Conservation (phyloP, 331 rosid genomes). For the Telfairia occidentalis region DNA sequence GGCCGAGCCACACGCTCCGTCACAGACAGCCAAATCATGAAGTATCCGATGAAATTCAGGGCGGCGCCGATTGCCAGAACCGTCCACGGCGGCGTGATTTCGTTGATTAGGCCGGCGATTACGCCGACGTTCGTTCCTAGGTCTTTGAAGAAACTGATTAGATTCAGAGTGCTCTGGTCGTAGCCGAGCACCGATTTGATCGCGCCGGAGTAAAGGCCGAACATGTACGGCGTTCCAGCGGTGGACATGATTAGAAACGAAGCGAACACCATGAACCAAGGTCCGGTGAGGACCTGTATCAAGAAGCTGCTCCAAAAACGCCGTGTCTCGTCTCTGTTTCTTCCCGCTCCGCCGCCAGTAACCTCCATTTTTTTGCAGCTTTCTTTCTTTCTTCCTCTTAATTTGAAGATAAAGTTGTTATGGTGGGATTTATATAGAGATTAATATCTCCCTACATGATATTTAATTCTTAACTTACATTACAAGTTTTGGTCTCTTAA, state of each 20-base stretch:
- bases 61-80: conserved; percentile 46
- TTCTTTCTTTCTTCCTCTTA: too few relatives aligned
- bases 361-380: neutral
- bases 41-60: conserved; percentile 56
- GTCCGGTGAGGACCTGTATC: conserved; percentile 36
- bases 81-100: conserved; percentile 61
- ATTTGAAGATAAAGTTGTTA: too few relatives aligned
- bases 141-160: conserved; percentile 71
- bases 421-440: too few relatives aligned
- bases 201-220: conserved; percentile 55
- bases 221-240: conserved; percentile 75
- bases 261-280: conserved; percentile 64
- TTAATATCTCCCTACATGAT: too few relatives aligned
- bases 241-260: conserved; percentile 61
- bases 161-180: conserved; percentile 65
- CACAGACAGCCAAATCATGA: conserved; percentile 76
- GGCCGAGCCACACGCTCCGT: conserved; percentile 33
- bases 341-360: neutral
- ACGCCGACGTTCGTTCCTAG: conserved; percentile 57
- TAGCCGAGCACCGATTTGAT: conserved; percentile 45
- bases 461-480: too few relatives aligned
- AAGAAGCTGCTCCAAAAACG: neutral
- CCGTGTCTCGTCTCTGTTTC: too few relatives aligned
- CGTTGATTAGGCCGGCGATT: conserved; percentile 46
- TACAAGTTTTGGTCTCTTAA: too few relatives aligned